Evolutionary conservation across 1,284 basidiomycete genomes (phyloP), one percentile per base, ranked within the genome.

Genomic region (Leccinum subfulvum): DNA sequence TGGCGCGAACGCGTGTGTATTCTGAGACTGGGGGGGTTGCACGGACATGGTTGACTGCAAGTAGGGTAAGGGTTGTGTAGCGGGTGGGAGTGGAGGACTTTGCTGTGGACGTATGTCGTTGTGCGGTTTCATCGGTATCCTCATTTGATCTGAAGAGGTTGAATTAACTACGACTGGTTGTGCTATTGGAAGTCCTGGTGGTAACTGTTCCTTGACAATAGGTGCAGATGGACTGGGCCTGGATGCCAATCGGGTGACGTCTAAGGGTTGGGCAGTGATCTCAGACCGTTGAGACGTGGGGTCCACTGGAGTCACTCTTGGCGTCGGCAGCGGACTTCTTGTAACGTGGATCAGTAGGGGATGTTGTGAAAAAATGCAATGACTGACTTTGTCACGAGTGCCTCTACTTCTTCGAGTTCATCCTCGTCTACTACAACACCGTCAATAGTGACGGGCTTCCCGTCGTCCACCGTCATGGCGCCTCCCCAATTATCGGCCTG

Each of bases 311-410:
- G 84, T 86, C n/a, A 78, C 76, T 33, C 84, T 77, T n/a, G 86
- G 86, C 4, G 85, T 86, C 47, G 85, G 85, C 58, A 87, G 69
- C 60, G 81, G 78, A 69, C 83, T 83, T 80, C 77, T 79, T 81
- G 66, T 65, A 61, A 64, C 58, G 33, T 37, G 58, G 21, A 71
- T 73, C 56, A 77, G 64, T 56, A 68, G 66, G 66, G 53, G 58
- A 6, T 35, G 30, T 55, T 26, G n/a, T 7, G 28, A 59, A 66
- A 66, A 67, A 64, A 75, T 63, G 58, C 57, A 64, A 57, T 44
- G 59, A 68, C 75, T 66, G 60, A 73, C 74, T 70, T 72, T 68
- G 71, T 68, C 67, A 77, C 77, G 69, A 73, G 64, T 68, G 70
- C 71, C 52, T 80, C 77, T 47, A 76, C 72, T 62, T 76, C 74